phyloP scores from a whole-genome alignment of 2,329 filamentous ascomycete genomes.

The Rhynchosporium secalis region DNA sequence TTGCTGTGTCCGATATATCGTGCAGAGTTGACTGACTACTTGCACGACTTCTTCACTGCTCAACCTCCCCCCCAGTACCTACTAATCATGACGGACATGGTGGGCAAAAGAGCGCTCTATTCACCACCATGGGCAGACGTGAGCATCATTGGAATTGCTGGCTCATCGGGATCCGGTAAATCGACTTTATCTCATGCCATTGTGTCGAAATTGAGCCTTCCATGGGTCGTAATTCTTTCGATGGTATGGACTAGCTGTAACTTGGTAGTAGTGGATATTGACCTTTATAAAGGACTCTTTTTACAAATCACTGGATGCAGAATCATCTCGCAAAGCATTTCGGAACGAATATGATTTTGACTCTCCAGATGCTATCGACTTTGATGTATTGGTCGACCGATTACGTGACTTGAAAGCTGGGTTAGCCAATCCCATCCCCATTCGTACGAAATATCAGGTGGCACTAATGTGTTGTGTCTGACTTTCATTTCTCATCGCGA shows the following conservation, averaged over 20 bases:
- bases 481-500: too few relatives aligned
- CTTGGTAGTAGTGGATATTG: neutral
- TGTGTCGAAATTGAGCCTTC: slow-evolving; percentile 83
- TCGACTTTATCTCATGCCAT: slow-evolving; percentile 92
- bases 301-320: slow-evolving; percentile 83
- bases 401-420: slow-evolving; percentile 86
- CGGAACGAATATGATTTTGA: slow-evolving; percentile 95
- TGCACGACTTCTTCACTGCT: too few relatives aligned
- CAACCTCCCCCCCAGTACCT: too few relatives aligned
- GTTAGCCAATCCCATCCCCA: slow-evolving; percentile 50
- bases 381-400: slow-evolving; percentile 79
- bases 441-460: neutral
- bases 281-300: slow-evolving; percentile 76
- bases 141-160: slow-evolving; percentile 94
- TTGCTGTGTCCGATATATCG: too few relatives aligned
- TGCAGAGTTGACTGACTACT: too few relatives aligned
- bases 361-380: slow-evolving; percentile 90
- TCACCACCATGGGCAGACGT: slow-evolving; percentile 94
- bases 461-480: too few relatives aligned
- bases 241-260: slow-evolving; percentile 63
- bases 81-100: slow-evolving; percentile 26
- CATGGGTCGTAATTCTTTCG: slow-evolving; percentile 96
- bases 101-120: slow-evolving; percentile 63
- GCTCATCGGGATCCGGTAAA: slow-evolving; percentile 92
- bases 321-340: slow-evolving; percentile 79